A percentile compares a stretch with the other conserved stretches of the same genome.
These are phyloP conservation scores for Hypocreales sp. DNA, from an alignment of 2,329 filamentous ascomycete genomes.

Conservation along the genomic window DNA sequence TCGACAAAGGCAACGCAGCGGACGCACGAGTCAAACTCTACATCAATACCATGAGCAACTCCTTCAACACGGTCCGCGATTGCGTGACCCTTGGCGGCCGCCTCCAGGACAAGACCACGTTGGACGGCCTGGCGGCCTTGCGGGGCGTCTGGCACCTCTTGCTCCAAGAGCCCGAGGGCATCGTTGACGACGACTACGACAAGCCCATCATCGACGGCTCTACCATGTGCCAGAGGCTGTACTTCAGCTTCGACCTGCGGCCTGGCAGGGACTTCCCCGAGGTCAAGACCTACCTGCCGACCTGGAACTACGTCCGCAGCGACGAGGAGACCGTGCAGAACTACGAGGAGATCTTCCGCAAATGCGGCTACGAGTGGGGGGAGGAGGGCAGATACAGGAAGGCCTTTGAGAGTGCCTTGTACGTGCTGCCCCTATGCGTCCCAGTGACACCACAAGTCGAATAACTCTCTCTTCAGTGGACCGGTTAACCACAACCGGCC, in stretches of 20 bases:
- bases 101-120: conserved; percentile 3
- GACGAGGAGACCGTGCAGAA: conserved; percentile 5
- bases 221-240: conserved; percentile 3
- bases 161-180: conserved; percentile 4
- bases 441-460: too few relatives aligned
- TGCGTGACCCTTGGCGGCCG: conserved; percentile 4
- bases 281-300: conserved; percentile 5
- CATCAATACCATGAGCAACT: conserved; percentile 3
- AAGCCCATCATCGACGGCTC: conserved; percentile 2
- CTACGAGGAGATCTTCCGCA: conserved; percentile 4
- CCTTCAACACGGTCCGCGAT: conserved; percentile 5
- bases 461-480: conserved; percentile 2
- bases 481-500: conserved; percentile 1
- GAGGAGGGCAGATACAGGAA: conserved; percentile 2
- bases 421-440: background rate
- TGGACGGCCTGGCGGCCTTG: conserved; percentile 1
- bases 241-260: conserved; percentile 5
- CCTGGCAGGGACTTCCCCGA: conserved; percentile 4
- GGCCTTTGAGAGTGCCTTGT: conserved; percentile 5
- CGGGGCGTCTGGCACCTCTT: conserved; percentile 5
- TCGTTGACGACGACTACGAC: conserved; percentile 3
- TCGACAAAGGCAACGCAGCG: conserved; percentile 3
- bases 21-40: conserved; percentile 5
- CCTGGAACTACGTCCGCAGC: conserved; percentile 5
- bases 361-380: conserved; percentile 3